Evolutionary conservation across 148 eudicot genomes (phyloP), one percentile per base, ranked within the genome.

Genomic region (Vaccinium corymbosum): DNA sequence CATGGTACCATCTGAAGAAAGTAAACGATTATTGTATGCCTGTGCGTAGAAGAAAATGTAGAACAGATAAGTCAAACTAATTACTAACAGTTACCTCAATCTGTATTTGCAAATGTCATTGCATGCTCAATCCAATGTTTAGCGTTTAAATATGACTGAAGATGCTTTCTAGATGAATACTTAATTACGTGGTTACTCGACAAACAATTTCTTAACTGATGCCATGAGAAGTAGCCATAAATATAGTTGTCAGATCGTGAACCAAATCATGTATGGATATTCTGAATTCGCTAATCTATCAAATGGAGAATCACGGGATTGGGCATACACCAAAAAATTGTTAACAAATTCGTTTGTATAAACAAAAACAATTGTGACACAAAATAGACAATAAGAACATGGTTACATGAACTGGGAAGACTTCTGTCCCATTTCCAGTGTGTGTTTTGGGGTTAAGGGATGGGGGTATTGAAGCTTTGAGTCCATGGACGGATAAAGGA

Each of bases 1-100:
- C 27, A 50, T 22, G 25, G 71, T 76, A 48, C 46, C 27, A 42
- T 70, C 81, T 83, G 85, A 38, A 57, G 53, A n/a, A 75, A 76
- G 46, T 64, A 75, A 57, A 55, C 50, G 48, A 20, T 61, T 56
- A 83, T 7, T 16, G 27, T 15, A 72, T 10, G 78, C 66, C 56
- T 79, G 61, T 59, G 50, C 4, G 7, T 52, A 52, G 61, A 78
- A 51, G 61, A 32, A 52, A 78, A 76, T 27, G 14, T 7, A 79
- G 1, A 79, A 32, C 22, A 6, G 29, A 55, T 55, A 79, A 29
- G n/a, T 52, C 52, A 78, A 79, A 55, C 66, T 32, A 6, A 19
- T 9, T 61, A 79, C 1, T 32, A 53, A 27, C 42, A 19, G 19
- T 79, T 55, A 32, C 35, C 15, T 79, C 22, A 79, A 79, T 57